Evolutionary conservation across 2,329 filamentous ascomycete genomes (phyloP), one percentile per base, ranked within the genome.

Genomic region (Leptosphaerulina australis): DNA sequence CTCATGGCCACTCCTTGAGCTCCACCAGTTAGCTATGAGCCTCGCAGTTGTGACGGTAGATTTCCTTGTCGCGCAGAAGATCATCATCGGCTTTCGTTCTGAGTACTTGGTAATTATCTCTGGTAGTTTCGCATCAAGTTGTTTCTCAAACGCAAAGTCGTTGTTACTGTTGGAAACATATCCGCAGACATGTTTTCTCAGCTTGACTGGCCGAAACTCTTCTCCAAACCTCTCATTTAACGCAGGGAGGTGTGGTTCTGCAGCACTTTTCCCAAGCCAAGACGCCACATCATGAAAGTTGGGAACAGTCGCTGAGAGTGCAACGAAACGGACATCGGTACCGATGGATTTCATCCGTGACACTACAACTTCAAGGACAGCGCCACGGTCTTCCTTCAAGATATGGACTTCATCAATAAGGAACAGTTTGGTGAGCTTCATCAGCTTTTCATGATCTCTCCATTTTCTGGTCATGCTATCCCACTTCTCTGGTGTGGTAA

Each of bases 401-500:
- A 94, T 91, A 59, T 96, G 90, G 0, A 95, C 89, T 66, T 96
- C 90, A 60, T 96, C 90, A 47, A 96, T 91, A 15, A 96, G 79
- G 55, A 94, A 90, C 0, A 96, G 75, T 53, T 87, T 88, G 35
- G 95, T 83, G 55, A 92, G 79, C 50, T 87, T 82, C 72, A 95
- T 83, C 14, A 95, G 75, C 56, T 81, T 88, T 43, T 81, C 81
- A 62, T 95, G 88, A 60, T 95, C 90, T 60, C 86, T 85, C 91
- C 91, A 95, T 66, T 90, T 92, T 14, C 90, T 81, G 0, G 91
- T 95, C 69, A 94, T 86, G 52, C 89, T 93, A 67, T 96, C 90
- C 90, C 90, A 95, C 66, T 95, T 95, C 71, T 96, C 90, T 0
- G 91, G 90, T 0, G 90, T 96, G 0, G 91, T 94, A 55, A 95